phyloP scores from a whole-genome alignment of 2,329 filamentous ascomycete species.

The Elsinoe necatrix region DNA sequence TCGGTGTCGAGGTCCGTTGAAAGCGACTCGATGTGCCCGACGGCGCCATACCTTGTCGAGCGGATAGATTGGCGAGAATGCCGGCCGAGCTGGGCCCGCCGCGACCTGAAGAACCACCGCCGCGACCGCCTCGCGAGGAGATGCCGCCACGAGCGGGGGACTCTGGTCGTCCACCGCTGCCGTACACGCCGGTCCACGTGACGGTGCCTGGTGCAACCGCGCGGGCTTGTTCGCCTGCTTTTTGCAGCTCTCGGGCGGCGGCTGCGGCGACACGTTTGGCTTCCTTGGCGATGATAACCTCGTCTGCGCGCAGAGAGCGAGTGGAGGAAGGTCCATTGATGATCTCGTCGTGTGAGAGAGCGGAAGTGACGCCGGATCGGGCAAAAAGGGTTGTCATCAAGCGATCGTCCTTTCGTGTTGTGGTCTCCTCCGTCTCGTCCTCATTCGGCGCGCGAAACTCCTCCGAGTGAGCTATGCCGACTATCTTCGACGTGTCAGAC shows the following conservation, averaged over 20 bases:
- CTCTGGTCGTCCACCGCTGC: conserved; percentile 64
- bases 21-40: conserved; percentile 1
- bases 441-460: conserved; percentile 31
- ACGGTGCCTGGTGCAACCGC: conserved; percentile 72
- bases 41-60: conserved; percentile 30
- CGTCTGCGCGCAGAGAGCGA: conserved; percentile 59
- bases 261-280: conserved; percentile 69
- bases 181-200: conserved; percentile 86
- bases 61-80: conserved; percentile 37
- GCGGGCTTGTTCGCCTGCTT: conserved; percentile 63
- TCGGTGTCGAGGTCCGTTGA: conserved; percentile 22
- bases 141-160: conserved; percentile 37
- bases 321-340: conserved; percentile 54
- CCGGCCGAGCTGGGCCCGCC: conserved; percentile 32
- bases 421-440: conserved; percentile 20
- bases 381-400: conserved; percentile 87
- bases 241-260: conserved; percentile 67
- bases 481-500: conserved; percentile 26
- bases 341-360: conserved; percentile 87
- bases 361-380: conserved; percentile 76
- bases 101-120: conserved; percentile 31
- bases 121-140: conserved; percentile 31
- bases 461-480: conserved; percentile 38
- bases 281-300: conserved; percentile 69
- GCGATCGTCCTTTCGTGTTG: conserved; percentile 51